Conservation (phyloP, 176 grass and related monocot species). For the Luzula sylvatica region DNA sequence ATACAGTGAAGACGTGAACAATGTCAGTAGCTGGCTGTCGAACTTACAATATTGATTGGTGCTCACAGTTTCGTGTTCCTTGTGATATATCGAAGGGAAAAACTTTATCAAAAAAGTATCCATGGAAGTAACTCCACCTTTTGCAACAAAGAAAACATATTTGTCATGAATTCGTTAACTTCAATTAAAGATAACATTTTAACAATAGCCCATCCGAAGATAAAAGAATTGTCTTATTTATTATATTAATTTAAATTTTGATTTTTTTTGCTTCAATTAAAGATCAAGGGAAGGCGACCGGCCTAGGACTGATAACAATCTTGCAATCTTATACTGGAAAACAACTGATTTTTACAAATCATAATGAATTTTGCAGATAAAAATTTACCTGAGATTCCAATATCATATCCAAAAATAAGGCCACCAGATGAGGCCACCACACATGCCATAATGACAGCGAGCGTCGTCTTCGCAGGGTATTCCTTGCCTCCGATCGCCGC, state of each 20-base stretch:
- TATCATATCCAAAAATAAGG: conserved; percentile 25
- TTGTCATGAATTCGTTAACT: conserved; percentile 6
- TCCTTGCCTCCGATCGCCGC: conserved; percentile 8
- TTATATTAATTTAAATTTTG: too few relatives aligned
- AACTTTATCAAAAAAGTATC: conserved; percentile 14
- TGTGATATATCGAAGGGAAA: conserved; percentile 9
- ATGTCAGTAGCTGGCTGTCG: conserved; percentile 18
- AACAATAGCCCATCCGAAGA: too few relatives aligned
- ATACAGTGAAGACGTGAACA: conserved; percentile 17
- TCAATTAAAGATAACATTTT: neutral
- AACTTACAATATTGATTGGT: too few relatives aligned
- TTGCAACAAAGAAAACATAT: neutral
- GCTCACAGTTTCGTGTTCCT: conserved; percentile 8
- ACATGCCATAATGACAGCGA: conserved; percentile 15
- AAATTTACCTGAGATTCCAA: conserved; percentile 19
- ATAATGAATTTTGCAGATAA: neutral
- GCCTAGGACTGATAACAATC: too few relatives aligned
- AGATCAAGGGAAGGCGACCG: too few relatives aligned
- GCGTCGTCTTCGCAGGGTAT: conserved; percentile 8
- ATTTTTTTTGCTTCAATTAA: too few relatives aligned
- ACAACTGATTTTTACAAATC: too few relatives aligned
- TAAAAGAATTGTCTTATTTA: too few relatives aligned
- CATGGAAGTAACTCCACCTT: conserved; percentile 18
- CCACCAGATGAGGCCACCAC: conserved; percentile 21
- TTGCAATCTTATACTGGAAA: too few relatives aligned